Conservation (phyloP, 2,329 filamentous ascomycete genomes). For the Chaetomium olivaceum region DNA sequence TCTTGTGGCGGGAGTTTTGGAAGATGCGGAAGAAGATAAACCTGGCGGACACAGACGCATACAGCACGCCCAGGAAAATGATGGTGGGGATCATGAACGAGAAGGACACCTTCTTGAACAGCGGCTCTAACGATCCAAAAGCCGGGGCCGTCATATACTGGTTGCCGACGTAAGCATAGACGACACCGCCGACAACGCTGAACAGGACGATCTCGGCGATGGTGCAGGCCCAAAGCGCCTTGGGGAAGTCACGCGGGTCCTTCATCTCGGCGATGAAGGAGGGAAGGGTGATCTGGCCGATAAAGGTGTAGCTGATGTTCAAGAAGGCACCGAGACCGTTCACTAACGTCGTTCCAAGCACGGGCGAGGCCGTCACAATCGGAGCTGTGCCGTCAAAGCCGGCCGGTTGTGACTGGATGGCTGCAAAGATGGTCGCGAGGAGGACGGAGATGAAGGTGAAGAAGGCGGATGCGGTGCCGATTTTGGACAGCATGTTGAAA, state of each 20-base stretch:
- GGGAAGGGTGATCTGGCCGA: slow-evolving; percentile 90
- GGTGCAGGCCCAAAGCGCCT: slow-evolving; percentile 87
- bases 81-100: slow-evolving; percentile 95
- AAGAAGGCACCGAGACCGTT: slow-evolving; percentile 83
- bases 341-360: slow-evolving; percentile 74
- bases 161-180: slow-evolving; percentile 85
- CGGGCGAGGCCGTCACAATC: slow-evolving; percentile 67
- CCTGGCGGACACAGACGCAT: slow-evolving; percentile 84
- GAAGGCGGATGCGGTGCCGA: slow-evolving; percentile 76
- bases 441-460: slow-evolving; percentile 91
- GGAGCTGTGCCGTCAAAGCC: slow-evolving; percentile 51
- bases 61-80: slow-evolving; percentile 87
- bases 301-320: slow-evolving; percentile 96
- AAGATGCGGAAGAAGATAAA: slow-evolving; percentile 93
- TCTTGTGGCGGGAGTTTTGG: slow-evolving; percentile 75
- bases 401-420: slow-evolving; percentile 71
- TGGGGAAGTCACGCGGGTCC: slow-evolving; percentile 79
- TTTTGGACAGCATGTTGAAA: slow-evolving; percentile 74
- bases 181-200: slow-evolving; percentile 74
- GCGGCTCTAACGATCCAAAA: slow-evolving; percentile 77
- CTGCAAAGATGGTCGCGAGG: slow-evolving; percentile 79
- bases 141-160: slow-evolving; percentile 87
- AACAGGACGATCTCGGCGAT: slow-evolving; percentile 86
- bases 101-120: slow-evolving; percentile 86
- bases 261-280: slow-evolving; percentile 96